These are phyloP conservation scores for Podospora australis DNA, from an alignment of 495 filamentous ascomycete species.

Conservation along the genomic window DNA sequence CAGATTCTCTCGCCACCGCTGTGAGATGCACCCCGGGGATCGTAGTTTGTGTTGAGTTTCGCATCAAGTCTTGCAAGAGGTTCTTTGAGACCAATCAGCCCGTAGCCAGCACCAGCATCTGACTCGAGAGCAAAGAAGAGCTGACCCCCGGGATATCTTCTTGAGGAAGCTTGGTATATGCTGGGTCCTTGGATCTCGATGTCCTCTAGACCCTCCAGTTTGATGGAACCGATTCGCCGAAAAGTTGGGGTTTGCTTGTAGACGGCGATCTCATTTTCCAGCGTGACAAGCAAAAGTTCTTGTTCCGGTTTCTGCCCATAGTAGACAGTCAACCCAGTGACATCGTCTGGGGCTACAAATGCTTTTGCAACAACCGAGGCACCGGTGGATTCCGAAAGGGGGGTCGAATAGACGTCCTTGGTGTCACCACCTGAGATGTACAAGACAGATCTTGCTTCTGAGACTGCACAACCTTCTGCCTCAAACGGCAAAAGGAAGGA, in stretches of 20 bases:
- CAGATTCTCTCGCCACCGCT: background rate
- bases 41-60: conserved; percentile 7
- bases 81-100: conserved; percentile 2
- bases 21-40: background rate
- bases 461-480: conserved; percentile 3
- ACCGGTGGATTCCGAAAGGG: conserved; percentile 4
- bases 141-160: conserved; percentile 3
- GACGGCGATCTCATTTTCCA: conserved; percentile 5
- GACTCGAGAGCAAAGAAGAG: conserved; percentile 7
- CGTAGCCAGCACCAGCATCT: conserved; percentile 1
- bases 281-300: conserved; percentile 5
- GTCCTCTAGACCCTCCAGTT: conserved; percentile 2
- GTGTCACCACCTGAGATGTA: conserved; percentile 4
- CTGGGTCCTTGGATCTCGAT: conserved; percentile 7
- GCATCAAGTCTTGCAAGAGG: background rate
- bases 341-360: conserved; percentile 6
- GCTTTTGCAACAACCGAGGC: conserved; percentile 1
- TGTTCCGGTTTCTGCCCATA: background rate
- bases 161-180: conserved; percentile 3
- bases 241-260: conserved; percentile 2
- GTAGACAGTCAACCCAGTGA: conserved; percentile 6
- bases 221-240: too few species aligned
- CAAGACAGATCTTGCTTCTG: conserved; percentile 1
- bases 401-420: conserved; percentile 8
- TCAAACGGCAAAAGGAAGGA: conserved; percentile 1